Conservation (phyloP, 2,329 filamentous ascomycete species). For the Pyricularia sp. region DNA sequence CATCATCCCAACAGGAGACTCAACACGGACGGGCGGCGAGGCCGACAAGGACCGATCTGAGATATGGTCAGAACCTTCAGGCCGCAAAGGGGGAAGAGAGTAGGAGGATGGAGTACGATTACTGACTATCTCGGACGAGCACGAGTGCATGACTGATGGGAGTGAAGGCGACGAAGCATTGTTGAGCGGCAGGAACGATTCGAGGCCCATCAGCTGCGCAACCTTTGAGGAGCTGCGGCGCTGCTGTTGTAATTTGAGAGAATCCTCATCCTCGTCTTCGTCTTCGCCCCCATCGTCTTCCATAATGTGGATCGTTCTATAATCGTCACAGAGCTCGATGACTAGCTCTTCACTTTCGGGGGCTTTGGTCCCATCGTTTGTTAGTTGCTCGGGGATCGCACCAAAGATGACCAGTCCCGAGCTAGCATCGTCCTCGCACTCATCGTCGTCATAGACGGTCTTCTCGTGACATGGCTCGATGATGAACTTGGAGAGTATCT, state of each 20-base stretch:
- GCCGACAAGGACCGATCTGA: not conserved
- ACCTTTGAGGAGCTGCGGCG: conserved; percentile 1
- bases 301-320: not conserved
- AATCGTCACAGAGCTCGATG: not conserved
- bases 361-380: not conserved
- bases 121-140: not conserved
- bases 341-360: not conserved
- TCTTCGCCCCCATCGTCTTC: not conserved
- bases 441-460: too few relatives aligned
- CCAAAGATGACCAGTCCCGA: not conserved
- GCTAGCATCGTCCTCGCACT: not conserved
- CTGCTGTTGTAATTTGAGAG: not conserved
- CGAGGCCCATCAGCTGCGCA: not conserved
- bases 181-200: not conserved
- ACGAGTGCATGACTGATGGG: not conserved
- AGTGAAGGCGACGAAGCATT: not conserved
- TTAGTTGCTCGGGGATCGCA: not conserved
- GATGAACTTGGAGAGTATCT: not conserved
- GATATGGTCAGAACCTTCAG: not conserved
- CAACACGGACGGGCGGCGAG: not conserved
- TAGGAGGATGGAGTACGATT: not conserved
- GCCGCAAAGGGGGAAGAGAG: not conserved
- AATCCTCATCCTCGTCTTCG: not conserved
- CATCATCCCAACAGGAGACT: not conserved
- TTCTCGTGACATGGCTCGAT: not conserved